These are phyloP conservation scores for Graphilbum fragrans DNA, from an alignment of 2,329 filamentous ascomycete genomes.

Conservation along the genomic window DNA sequence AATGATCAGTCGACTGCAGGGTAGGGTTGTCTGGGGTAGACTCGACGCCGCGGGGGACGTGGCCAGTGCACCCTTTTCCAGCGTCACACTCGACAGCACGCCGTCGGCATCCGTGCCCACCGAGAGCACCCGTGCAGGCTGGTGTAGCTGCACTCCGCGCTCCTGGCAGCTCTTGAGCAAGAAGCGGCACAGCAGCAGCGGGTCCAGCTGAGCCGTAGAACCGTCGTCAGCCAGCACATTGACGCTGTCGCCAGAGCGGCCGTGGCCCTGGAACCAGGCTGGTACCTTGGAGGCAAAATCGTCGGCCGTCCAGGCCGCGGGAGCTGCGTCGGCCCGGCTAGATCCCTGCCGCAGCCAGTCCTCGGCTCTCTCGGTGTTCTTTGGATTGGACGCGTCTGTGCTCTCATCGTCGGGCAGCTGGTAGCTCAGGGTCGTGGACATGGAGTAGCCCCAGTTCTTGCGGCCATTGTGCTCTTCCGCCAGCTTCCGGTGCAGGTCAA, in stretches of 20 bases:
- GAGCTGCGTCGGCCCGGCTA: conserved; percentile 19
- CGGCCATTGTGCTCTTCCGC: conserved; percentile 46
- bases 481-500: conserved; percentile 53
- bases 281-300: not conserved
- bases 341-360: conserved; percentile 48
- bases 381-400: not conserved
- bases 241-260: conserved; percentile 35
- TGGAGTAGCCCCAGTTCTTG: conserved; percentile 35
- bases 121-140: conserved; percentile 45
- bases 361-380: conserved; percentile 28
- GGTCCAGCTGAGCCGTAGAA: conserved; percentile 58
- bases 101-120: conserved; percentile 37
- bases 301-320: not conserved
- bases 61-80: conserved; percentile 22
- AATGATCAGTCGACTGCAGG: conserved; percentile 54
- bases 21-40: conserved; percentile 36
- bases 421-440: conserved; percentile 47
- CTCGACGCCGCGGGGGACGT: too few relatives aligned
- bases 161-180: conserved; percentile 45
- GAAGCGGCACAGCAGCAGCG: conserved; percentile 52
- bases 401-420: conserved; percentile 13
- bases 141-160: conserved; percentile 52
- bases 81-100: conserved; percentile 37
- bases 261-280: not conserved
- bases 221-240: conserved; percentile 49